Conservation (phyloP, 768 basidiomycete species). For the Auriscalpium orientale region DNA sequence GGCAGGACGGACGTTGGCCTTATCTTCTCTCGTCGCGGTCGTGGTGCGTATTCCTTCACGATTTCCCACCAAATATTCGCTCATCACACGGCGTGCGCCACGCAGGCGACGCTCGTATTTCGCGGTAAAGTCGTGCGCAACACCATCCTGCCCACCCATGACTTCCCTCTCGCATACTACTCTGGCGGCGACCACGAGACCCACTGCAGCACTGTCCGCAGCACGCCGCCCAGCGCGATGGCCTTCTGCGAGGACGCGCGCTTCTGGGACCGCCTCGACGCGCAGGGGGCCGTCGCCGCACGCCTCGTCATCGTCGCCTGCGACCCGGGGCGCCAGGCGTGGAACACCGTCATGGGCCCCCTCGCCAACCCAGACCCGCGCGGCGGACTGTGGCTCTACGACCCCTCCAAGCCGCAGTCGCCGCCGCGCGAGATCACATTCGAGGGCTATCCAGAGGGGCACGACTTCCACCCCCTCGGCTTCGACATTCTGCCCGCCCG, state of each 20-base stretch:
- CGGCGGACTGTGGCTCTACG: slow-evolving; percentile 57
- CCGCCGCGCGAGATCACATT: slow-evolving; percentile 36
- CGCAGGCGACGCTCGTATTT: no score
- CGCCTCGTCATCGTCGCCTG: slow-evolving; percentile 42
- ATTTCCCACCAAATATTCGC: no score
- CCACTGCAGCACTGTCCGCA: slow-evolving; percentile 37
- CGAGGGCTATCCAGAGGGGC: slow-evolving; percentile 42
- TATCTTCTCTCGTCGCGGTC: no score
- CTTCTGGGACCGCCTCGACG: slow-evolving; percentile 54
- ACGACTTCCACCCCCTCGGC: slow-evolving; percentile 71
- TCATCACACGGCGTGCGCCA: no score
- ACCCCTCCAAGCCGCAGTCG: slow-evolving; percentile 8
- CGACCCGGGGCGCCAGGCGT: slow-evolving; percentile 46
- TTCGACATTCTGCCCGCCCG: slow-evolving; percentile 48
- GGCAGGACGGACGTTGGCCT: no score
- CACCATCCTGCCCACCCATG: slow-evolving; percentile 8
- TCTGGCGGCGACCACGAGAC: slow-evolving; percentile 38
- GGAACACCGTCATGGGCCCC: slow-evolving; percentile 80
- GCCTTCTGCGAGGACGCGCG: slow-evolving; percentile 58
- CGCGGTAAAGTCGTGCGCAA: no score
- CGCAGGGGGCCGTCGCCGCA: slow-evolving; percentile 29
- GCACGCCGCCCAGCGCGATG: slow-evolving; percentile 22
- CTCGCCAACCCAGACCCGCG: slow-evolving; percentile 46
- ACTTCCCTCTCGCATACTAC: slow-evolving; percentile 19
- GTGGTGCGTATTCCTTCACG: no score